Conservation (phyloP, 257 asterid species). For the Ilex asprella region DNA sequence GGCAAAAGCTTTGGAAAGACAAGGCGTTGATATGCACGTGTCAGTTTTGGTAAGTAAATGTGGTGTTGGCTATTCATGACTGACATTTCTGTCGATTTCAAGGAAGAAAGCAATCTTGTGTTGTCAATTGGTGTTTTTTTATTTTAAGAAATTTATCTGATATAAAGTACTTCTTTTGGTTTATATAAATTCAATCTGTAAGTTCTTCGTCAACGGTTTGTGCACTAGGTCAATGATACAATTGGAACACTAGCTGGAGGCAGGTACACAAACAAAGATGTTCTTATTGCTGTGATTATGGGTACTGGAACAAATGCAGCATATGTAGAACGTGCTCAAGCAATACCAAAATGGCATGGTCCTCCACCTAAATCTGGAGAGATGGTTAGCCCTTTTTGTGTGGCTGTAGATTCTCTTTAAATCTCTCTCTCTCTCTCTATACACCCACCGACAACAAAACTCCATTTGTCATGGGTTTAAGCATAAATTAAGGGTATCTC, state of each 20-base stretch:
- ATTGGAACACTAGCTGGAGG: conserved; percentile 94
- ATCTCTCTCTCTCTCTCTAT: not conserved
- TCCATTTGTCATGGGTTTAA: too few species aligned
- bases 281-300: conserved; percentile 67
- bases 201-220: too few species aligned
- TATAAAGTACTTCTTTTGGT: too few species aligned
- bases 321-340: conserved; percentile 79
- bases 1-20: conserved; percentile 64
- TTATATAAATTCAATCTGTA: too few species aligned
- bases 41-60: conserved; percentile 52
- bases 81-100: too few species aligned
- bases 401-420: not conserved
- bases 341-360: conserved; percentile 94
- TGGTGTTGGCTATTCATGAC: too few species aligned
- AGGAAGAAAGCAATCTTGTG: too few species aligned
- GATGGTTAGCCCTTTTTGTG: conserved; percentile 47
- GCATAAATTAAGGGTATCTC: too few species aligned
- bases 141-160: too few species aligned
- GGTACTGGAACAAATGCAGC: conserved; percentile 97
- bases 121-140: too few species aligned
- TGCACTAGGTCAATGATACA: conserved; percentile 75
- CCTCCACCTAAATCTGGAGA: conserved; percentile 82
- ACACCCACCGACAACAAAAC: too few species aligned
- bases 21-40: conserved; percentile 66
- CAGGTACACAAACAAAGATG: conserved; percentile 52